Percentiles rank a stretch among this genome's conserved stretches.
These are phyloP conservation scores for Hypoxylon sp. DNA, from an alignment of 2,329 filamentous ascomycete genomes.

Conservation along the genomic window DNA sequence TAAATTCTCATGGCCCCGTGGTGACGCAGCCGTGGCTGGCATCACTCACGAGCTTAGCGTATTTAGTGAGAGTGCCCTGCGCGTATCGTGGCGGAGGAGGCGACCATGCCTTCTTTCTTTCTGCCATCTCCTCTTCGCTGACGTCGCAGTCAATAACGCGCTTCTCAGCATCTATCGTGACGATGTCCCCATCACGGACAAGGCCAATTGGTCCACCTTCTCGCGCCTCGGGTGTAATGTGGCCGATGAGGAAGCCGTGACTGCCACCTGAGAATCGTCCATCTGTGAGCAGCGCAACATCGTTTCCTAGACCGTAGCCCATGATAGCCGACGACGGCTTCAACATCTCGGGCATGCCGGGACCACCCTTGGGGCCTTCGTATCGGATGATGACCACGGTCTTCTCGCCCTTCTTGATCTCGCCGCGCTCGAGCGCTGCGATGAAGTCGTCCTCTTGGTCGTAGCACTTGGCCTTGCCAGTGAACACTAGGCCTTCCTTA, in stretches of 20 bases:
- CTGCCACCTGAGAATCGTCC: slow-evolving; percentile 84
- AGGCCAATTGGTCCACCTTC: slow-evolving; percentile 88
- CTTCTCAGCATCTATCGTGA: slow-evolving; percentile 86
- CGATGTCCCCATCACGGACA: slow-evolving; percentile 83
- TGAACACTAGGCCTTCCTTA: slow-evolving; percentile 89
- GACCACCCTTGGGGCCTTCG: slow-evolving; percentile 92
- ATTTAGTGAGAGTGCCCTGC: slow-evolving; percentile 79
- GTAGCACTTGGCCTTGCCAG: slow-evolving; percentile 85
- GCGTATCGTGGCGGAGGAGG: slow-evolving; percentile 70
- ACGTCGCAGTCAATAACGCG: slow-evolving; percentile 77
- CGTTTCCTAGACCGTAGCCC: slow-evolving; percentile 85
- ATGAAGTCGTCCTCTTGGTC: slow-evolving; percentile 88
- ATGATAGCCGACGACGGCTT: slow-evolving; percentile 95
- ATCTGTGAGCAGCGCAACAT: slow-evolving; percentile 81
- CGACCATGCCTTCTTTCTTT: slow-evolving; percentile 72
- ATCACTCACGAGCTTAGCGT: slow-evolving; percentile 72
- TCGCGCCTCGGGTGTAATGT: slow-evolving; percentile 89
- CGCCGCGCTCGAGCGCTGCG: slow-evolving; percentile 79
- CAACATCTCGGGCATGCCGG: slow-evolving; percentile 95
- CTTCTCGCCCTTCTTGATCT: slow-evolving; percentile 88
- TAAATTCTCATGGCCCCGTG: slow-evolving; percentile 31
- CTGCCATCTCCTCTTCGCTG: slow-evolving; percentile 73
- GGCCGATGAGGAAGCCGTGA: slow-evolving; percentile 89
- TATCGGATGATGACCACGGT: slow-evolving; percentile 93
- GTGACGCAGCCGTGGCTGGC: slow-evolving; percentile 73